phyloP scores from a whole-genome alignment of 768 basidiomycete species.

The Galerina marginata region DNA sequence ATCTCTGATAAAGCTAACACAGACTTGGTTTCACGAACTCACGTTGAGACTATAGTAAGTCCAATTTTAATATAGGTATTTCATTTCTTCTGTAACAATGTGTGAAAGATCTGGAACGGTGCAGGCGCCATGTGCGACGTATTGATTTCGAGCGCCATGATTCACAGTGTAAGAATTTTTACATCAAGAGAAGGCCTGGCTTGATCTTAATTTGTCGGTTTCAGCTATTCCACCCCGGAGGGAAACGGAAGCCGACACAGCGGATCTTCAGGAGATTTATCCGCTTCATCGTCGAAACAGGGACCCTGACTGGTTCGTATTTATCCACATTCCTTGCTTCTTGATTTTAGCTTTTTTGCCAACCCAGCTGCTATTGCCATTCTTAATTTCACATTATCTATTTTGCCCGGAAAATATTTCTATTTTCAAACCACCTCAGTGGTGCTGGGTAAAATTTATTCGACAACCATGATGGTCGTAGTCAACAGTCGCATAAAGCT shows the following conservation, averaged over 20 bases:
- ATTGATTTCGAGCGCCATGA: constrained; percentile 23
- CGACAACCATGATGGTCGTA: constrained; percentile 22
- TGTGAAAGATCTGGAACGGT: constrained; percentile 19
- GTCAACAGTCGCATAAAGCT: constrained; percentile 18
- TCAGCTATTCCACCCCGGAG: constrained; percentile 6
- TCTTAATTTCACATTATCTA: constrained; percentile 8
- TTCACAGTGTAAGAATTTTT: constrained; percentile 17
- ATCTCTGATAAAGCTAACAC: constrained; percentile 4
- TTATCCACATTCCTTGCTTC: background rate
- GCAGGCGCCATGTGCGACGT: constrained; percentile 20
- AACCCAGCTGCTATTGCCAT: constrained; percentile 13
- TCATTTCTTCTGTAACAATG: background rate
- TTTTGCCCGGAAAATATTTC: constrained; percentile 5
- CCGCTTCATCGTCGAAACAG: constrained; percentile 22
- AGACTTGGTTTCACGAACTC: background rate
- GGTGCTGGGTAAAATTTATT: constrained; percentile 19
- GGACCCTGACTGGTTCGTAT: constrained; percentile 18
- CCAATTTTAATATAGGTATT: background rate
- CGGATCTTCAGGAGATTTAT: constrained; percentile 16
- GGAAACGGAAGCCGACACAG: constrained; percentile 12
- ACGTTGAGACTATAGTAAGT: constrained; percentile 15
- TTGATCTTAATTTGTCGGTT: constrained; percentile 6
- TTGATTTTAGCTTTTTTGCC: background rate
- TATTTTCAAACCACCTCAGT: constrained; percentile 11
- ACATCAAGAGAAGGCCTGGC: background rate